Evolutionary conservation across 768 basidiomycete genomes (phyloP).

Genomic region (Xerocomellus amylosporus): DNA sequence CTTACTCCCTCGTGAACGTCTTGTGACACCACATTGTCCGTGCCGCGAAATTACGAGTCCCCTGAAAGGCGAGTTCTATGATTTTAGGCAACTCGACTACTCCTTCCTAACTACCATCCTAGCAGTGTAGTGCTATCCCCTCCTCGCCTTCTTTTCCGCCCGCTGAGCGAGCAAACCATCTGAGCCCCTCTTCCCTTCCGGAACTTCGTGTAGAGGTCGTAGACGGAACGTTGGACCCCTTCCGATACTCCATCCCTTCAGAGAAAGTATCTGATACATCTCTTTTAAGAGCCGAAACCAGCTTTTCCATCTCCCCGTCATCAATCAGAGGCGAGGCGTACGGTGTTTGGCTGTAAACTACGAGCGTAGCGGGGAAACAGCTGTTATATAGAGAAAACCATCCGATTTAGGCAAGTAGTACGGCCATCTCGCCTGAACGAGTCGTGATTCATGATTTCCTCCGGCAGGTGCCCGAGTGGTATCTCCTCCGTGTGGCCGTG

Average conservation of each 20-base stretch:
- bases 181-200: too few species aligned
- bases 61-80: too few species aligned
- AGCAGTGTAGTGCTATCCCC: too few species aligned
- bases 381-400: constrained; percentile 6
- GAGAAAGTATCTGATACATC: not conserved
- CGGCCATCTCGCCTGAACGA: constrained; percentile 2
- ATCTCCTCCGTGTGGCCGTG: not conserved
- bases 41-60: too few species aligned
- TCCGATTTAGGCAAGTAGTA: constrained; percentile 5
- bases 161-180: too few species aligned
- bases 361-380: constrained; percentile 2
- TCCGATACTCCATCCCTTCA: not conserved
- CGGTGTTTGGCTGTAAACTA: not conserved
- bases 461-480: constrained; percentile 7
- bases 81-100: too few species aligned
- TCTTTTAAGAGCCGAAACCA: not conserved
- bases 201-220: too few species aligned
- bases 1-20: too few species aligned
- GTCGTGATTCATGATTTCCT: constrained; percentile 8
- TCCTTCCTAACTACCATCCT: not conserved
- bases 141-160: too few species aligned
- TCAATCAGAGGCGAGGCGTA: not conserved
- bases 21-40: too few species aligned
- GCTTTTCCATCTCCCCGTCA: not conserved
- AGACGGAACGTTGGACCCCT: too few species aligned